Evolutionary conservation across 306 rosid species (phyloP).

Genomic region (Purshia tridentata): DNA sequence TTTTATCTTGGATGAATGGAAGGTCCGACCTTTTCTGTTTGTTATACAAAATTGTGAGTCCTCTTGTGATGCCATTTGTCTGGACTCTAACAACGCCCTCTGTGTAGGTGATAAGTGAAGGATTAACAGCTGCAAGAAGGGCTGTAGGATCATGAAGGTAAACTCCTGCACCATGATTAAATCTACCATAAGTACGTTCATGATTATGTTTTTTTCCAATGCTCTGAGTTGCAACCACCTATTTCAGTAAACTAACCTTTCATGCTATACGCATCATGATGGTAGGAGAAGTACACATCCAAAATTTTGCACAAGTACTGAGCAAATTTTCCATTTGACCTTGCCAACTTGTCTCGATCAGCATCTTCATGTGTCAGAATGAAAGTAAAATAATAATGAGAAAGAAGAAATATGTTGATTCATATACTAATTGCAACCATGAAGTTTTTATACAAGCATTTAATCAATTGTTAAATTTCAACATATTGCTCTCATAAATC

Average conservation of each 20-base stretch:
- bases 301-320: constrained; percentile 72
- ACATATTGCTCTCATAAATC: not conserved
- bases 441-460: not conserved
- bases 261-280: constrained; percentile 57
- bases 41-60: constrained; percentile 67
- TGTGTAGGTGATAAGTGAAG: constrained; percentile 67
- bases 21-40: constrained; percentile 65
- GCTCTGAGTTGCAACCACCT: constrained; percentile 11
- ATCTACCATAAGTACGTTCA: constrained; percentile 27
- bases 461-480: not conserved
- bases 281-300: constrained; percentile 74
- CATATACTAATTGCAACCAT: not conserved
- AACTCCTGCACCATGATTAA: constrained; percentile 53
- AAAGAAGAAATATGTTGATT: not conserved
- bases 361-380: constrained; percentile 44
- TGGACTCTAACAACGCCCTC: constrained; percentile 94
- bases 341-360: constrained; percentile 69
- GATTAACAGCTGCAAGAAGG: constrained; percentile 73
- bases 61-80: constrained; percentile 83
- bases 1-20: not conserved
- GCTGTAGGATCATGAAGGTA: constrained; percentile 91
- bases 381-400: not conserved
- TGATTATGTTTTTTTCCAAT: constrained; percentile 12
- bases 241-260: constrained; percentile 48
- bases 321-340: constrained; percentile 71